A percentile compares a stretch with the other conserved stretches of the same genome.
Conservation (phyloP, 2,329 filamentous ascomycete genomes). For the Xylariales sp. region DNA sequence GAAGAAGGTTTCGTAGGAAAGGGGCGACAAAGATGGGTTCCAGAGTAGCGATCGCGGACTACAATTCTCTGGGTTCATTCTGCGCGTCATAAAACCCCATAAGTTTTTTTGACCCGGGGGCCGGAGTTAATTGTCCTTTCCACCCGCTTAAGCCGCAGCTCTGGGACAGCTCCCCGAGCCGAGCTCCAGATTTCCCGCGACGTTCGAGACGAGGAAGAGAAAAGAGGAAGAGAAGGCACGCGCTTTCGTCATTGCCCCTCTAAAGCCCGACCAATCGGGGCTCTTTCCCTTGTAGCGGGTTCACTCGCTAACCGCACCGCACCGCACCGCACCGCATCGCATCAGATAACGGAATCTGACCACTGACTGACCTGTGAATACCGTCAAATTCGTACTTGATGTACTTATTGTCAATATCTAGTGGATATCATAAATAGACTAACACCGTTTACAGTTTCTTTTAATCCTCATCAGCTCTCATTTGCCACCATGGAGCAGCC, state of each 20-base stretch:
- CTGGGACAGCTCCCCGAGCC: too few species aligned
- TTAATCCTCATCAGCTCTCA: background rate
- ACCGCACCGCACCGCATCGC: background rate
- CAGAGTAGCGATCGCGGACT: slow-evolving; percentile 6
- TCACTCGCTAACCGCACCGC: background rate
- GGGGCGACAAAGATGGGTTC: slow-evolving; percentile 7
- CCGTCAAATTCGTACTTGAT: too few species aligned
- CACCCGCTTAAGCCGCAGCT: too few species aligned
- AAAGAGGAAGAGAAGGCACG: too few species aligned
- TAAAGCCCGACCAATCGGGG: slow-evolving; percentile 1
- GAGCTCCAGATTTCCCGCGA: too few species aligned
- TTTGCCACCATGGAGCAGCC: slow-evolving; percentile 19
- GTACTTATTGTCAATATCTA: too few species aligned
- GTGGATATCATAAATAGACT: too few species aligned
- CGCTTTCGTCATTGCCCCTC: background rate
- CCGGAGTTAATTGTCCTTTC: too few species aligned
- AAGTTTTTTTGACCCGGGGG: too few species aligned
- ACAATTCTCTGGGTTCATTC: slow-evolving; percentile 8
- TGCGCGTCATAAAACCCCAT: slow-evolving; percentile 18
- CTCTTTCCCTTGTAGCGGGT: background rate
- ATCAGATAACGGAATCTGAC: background rate
- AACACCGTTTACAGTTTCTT: background rate
- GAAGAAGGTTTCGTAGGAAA: slow-evolving; percentile 3
- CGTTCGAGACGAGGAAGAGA: too few species aligned
- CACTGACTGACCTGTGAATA: too few species aligned